Evolutionary conservation across 2,329 filamentous ascomycete genomes (phyloP).

Genomic region (Nigrospora sphaerica): DNA sequence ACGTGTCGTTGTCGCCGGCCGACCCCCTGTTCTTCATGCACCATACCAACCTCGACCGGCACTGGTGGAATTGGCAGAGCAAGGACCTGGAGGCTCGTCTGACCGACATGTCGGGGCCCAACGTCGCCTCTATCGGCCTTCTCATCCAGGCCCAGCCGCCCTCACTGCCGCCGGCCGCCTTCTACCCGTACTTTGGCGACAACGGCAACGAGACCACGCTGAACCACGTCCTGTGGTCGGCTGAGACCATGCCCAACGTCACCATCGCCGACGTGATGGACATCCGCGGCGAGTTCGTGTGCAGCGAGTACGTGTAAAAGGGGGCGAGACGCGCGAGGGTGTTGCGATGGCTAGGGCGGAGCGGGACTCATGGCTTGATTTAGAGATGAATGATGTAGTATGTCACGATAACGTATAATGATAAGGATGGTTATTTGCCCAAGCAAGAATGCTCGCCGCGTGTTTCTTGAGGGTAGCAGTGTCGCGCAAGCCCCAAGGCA

Average conservation of each 20-base stretch:
- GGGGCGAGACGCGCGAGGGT: too few species aligned
- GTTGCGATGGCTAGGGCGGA: too few species aligned
- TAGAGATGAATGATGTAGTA: too few species aligned
- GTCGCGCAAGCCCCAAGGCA: too few species aligned
- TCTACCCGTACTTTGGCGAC: not conserved
- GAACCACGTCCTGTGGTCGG: constrained; percentile 19
- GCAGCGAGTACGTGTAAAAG: constrained; percentile 11
- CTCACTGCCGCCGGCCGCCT: not conserved
- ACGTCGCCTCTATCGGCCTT: not conserved
- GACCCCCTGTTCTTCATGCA: constrained; percentile 22
- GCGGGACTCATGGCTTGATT: too few species aligned
- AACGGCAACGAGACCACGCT: constrained; percentile 13
- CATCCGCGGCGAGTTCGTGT: constrained; percentile 10
- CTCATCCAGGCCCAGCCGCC: not conserved
- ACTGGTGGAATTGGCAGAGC: constrained; percentile 10
- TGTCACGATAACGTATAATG: too few species aligned
- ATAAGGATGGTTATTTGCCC: too few species aligned
- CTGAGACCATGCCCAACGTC: constrained; percentile 13
- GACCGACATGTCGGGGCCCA: not conserved
- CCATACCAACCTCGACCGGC: constrained; percentile 19
- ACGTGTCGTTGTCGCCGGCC: constrained; percentile 7
- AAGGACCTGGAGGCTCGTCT: not conserved
- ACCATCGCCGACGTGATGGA: constrained; percentile 20
- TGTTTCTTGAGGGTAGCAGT: too few species aligned
- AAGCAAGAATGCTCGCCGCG: too few species aligned